Base-by-base conservation (phyloP, 805 yeast species). In the Sugiyamaella valdiviana region DNA sequence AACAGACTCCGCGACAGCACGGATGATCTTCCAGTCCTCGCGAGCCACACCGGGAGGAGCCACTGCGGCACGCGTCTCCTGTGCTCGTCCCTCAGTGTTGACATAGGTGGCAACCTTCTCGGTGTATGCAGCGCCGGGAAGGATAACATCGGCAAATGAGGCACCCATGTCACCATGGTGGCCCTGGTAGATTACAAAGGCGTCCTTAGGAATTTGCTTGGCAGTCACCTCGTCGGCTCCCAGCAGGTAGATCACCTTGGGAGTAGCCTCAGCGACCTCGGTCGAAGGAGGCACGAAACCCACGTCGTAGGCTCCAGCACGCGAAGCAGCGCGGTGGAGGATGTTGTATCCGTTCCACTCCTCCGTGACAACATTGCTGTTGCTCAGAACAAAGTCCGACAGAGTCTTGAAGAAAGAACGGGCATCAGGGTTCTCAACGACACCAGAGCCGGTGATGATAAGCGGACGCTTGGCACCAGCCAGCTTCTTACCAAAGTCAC, bases 91-190 rank as follows among this genome's bases (percentile, higher is more conserved):
- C 71, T 87, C 95, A 36, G 95, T 87, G 71, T 86, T 86, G 55
- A 86, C 90, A 66, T 78, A 86, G 3, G 93, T 87, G 49, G 85
- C 89, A 22, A 80, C 71, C 69, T 86, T 87, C 67, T 86, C 95
- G 36, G 95, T 87, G 76, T 83, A 87, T 36, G 95, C 95, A 32
- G 90, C 76, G 42, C 90, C 90, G 41, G 95, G 95, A 57, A 86
- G 76, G 51, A 86, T 77, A 40, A 86, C 95, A 66, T 86, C 95
- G 40, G 95, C 95, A 58, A 79, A 77, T 6, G 91, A 81, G 23
- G 95, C 95, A 57, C 95, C 95, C 19, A 77, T 67, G 59, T 86
- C 95, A 70, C 95, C 95, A 68, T 86, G 95, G 68, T 87, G 95
- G 48, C 95, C 95, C 70, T 86, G 88, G 70, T 86, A 86, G 46